These are phyloP conservation scores for Coniochaeta pulveracea DNA, from an alignment of 2,329 filamentous ascomycete genomes.

Conservation along the genomic window DNA sequence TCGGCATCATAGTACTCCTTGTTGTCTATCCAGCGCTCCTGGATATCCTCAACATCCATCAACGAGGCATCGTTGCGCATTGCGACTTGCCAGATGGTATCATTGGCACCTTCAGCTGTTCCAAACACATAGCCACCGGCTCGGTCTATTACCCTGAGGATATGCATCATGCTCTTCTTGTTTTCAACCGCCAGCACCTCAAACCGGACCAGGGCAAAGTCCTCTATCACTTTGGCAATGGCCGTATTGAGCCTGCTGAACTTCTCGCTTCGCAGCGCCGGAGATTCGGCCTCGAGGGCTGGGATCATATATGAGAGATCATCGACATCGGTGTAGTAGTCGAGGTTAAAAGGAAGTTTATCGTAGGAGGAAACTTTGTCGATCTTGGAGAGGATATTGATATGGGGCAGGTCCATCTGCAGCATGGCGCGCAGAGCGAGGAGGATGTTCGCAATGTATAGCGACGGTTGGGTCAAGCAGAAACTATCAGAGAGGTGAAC, in stretches of 20 bases:
- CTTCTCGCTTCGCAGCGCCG: conserved; percentile 57
- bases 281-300: conserved; percentile 67
- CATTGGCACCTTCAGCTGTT: conserved; percentile 80
- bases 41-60: conserved; percentile 80
- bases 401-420: conserved; percentile 90
- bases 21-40: conserved; percentile 89
- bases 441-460: conserved; percentile 90
- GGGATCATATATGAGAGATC: conserved; percentile 79
- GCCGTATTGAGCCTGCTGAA: conserved; percentile 79
- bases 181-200: conserved; percentile 94
- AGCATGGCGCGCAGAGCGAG: conserved; percentile 93
- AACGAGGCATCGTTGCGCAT: conserved; percentile 66
- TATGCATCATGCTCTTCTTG: conserved; percentile 90
- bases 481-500: conserved; percentile 92
- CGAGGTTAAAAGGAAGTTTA: conserved; percentile 84
- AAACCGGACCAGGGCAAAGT: conserved; percentile 81
- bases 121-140: conserved; percentile 92
- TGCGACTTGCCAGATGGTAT: conserved; percentile 93
- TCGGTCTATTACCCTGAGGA: conserved; percentile 80
- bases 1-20: conserved; percentile 78
- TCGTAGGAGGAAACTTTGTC: conserved; percentile 84
- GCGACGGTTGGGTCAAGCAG: conserved; percentile 80
- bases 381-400: conserved; percentile 96
- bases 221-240: conserved; percentile 76
- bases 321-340: conserved; percentile 96